phyloP scores from a whole-genome alignment of 1,139 yeast genomes.

The Sugiyamaella sp. region DNA sequence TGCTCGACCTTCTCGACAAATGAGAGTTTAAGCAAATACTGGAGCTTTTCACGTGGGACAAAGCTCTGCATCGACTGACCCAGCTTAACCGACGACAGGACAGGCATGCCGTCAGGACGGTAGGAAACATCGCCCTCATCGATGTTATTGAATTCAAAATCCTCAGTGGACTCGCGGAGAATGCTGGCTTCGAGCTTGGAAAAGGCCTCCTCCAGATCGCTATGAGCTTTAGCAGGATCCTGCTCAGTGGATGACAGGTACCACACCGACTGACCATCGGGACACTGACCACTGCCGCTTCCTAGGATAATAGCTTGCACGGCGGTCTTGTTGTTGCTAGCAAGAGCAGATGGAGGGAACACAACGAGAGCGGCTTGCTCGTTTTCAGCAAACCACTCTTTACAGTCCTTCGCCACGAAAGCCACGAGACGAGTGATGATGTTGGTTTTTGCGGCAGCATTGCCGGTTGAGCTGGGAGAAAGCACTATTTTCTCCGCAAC shows the following conservation, averaged over 20 bases:
- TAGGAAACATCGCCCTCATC: conserved; percentile 59
- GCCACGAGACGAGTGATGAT: conserved; percentile 74
- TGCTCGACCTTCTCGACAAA: conserved; percentile 59
- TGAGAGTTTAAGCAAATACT: conserved; percentile 75
- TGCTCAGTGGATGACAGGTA: conserved; percentile 78
- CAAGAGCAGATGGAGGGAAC: conserved; percentile 86
- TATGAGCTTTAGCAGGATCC: conserved; percentile 64
- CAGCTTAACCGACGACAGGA: conserved; percentile 76
- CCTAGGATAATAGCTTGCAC: conserved; percentile 90
- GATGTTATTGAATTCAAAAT: conserved; percentile 55
- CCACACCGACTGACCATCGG: conserved; percentile 89
- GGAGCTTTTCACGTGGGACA: conserved; percentile 78
- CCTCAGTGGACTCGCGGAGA: conserved; percentile 70
- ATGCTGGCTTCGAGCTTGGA: conserved; percentile 77
- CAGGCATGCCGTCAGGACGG: conserved; percentile 63
- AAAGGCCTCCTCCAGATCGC: conserved; percentile 79
- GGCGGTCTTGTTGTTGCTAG: conserved; percentile 65
- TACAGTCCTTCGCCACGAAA: conserved; percentile 82
- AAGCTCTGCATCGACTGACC: conserved; percentile 85
- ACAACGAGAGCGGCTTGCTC: conserved; percentile 87
- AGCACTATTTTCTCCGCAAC: conserved; percentile 73
- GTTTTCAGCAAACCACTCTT: conserved; percentile 86
- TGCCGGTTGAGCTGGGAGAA: conserved; percentile 31
- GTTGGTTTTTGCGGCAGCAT: conserved; percentile 33
- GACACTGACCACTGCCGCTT: conserved; percentile 88